A percentile compares a stretch with the other conserved stretches of the same genome.
Evolutionary conservation across 805 yeast genomes (phyloP).

Genomic region (Starmerella sp.): DNA sequence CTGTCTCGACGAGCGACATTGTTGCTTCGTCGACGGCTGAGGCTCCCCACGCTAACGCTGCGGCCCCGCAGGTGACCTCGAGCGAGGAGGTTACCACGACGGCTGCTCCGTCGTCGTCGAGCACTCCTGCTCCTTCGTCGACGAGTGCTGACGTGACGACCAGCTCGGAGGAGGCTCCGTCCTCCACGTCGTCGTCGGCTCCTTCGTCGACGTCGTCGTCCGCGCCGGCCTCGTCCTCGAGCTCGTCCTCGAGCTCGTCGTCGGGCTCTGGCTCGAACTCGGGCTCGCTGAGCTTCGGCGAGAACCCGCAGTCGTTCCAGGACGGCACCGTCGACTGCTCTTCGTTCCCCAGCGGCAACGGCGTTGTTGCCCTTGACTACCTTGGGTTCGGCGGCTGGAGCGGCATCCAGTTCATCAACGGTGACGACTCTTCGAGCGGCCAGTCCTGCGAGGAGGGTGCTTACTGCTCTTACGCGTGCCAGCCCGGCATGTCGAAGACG

Average conservation of each 20-base stretch:
- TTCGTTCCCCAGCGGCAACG: slow-evolving; percentile 68
- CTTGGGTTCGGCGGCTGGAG: slow-evolving; percentile 76
- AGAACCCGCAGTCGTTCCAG: slow-evolving; percentile 51
- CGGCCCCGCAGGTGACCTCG: slow-evolving; percentile 18
- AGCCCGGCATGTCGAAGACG: slow-evolving; percentile 97
- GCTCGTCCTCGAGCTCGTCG: slow-evolving; percentile 27
- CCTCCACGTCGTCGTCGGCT: slow-evolving; percentile 26
- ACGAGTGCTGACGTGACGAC: slow-evolving; percentile 24
- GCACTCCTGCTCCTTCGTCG: slow-evolving; percentile 23
- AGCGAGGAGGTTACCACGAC: slow-evolving; percentile 18
- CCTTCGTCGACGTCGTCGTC: slow-evolving; percentile 10
- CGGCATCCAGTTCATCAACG: slow-evolving; percentile 49
- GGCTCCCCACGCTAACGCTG: not conserved
- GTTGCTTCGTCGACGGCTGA: slow-evolving; percentile 24
- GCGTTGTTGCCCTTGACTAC: slow-evolving; percentile 65
- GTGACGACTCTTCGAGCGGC: slow-evolving; percentile 50
- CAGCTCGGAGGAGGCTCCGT: slow-evolving; percentile 21
- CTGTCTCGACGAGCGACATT: slow-evolving; percentile 32
- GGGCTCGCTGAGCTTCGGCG: slow-evolving; percentile 38
- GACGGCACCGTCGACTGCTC: slow-evolving; percentile 65
- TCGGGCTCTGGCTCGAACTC: slow-evolving; percentile 29
- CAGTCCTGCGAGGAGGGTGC: slow-evolving; percentile 70
- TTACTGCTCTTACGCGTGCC: slow-evolving; percentile 96
- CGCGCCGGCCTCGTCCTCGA: slow-evolving; percentile 25
- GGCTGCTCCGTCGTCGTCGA: slow-evolving; percentile 1